Base-by-base conservation (phyloP, 1,284 basidiomycete genomes). In the Cutaneotrichosporon dermatis region DNA sequence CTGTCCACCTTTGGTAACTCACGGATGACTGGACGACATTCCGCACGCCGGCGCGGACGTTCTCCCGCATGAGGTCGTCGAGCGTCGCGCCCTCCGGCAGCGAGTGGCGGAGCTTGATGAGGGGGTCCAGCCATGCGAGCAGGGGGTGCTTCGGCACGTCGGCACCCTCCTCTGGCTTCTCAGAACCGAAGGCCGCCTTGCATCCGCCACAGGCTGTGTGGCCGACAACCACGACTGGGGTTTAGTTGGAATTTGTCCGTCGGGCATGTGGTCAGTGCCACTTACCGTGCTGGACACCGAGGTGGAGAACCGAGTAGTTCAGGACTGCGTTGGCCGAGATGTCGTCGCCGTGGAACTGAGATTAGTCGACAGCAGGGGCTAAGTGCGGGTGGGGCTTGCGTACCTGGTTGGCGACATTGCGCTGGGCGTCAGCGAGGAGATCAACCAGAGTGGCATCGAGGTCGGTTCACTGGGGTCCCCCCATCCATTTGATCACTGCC, bases 241-340 rank as follows among this genome's bases (percentile, higher is more conserved):
- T 1, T 40, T 12, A 40, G 39, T 40, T 25, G 25, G 25, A 25
- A 25, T 25, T 25, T 25, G 25, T 25, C 25, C 25, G 46, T 9
- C 39, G 9, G 25, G 25, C 25, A 25, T 25, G 39, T 12, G 39
- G 39, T 40, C 39, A 8, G 39, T 40, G 39, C 58, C 25, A 25
- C 25, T n/a, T 70, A 91, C 89, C 84, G 79, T 97, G 89, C 77
- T 89, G 83, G 45, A 94, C 88, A 57, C 88, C 87, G 60, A 96
- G 81, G 65, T 83, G 80, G 64, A 85, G 83, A 44, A 97, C 82
- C 6, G 90, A 92, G 75, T 88, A 97, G 9, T 85, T 82, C 62
- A 97, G 83, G 3, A 91, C 89, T 1, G 90, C 84, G 54, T 86
- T 81, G 1, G 86, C 87, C 66, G 85, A 60, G 46, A 11, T 41